Percentiles rank a stretch among this genome's conserved stretches.
Conservation (phyloP, 1,284 basidiomycete genomes). For the Neolentinus lepideus region DNA sequence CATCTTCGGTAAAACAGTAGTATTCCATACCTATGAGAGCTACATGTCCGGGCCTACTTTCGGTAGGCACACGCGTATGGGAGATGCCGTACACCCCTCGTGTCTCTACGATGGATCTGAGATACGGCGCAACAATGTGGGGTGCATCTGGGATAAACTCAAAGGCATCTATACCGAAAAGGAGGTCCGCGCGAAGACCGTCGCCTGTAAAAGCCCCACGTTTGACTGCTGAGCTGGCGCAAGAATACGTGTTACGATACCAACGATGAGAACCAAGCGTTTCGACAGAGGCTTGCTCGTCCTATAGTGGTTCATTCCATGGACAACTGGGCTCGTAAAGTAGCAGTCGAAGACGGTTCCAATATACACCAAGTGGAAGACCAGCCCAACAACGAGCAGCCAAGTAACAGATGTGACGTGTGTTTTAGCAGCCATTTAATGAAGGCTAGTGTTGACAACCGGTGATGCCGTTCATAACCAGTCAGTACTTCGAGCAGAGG, state of each 20-base stretch:
- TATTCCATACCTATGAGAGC: slow-evolving; percentile 67
- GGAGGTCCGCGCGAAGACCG: slow-evolving; percentile 77
- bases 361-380: slow-evolving; percentile 73
- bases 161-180: slow-evolving; percentile 65
- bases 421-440: slow-evolving; percentile 7
- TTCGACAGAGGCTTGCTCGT: slow-evolving; percentile 47
- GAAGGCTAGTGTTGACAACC: background rate
- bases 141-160: slow-evolving; percentile 41
- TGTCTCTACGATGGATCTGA: slow-evolving; percentile 58
- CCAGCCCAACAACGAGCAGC: slow-evolving; percentile 57
- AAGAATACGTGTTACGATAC: slow-evolving; percentile 30
- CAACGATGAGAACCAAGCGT: slow-evolving; percentile 76
- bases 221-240: background rate
- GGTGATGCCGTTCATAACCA: background rate
- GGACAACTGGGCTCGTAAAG: slow-evolving; percentile 75
- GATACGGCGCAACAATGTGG: slow-evolving; percentile 68
- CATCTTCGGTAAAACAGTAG: background rate
- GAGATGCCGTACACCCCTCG: slow-evolving; percentile 80
- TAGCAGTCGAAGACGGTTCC: slow-evolving; percentile 85
- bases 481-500: background rate
- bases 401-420: slow-evolving; percentile 8
- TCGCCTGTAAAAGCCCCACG: slow-evolving; percentile 44
- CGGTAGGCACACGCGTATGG: slow-evolving; percentile 85
- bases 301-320: slow-evolving; percentile 59
- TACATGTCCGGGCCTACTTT: slow-evolving; percentile 85